Evolutionary conservation across 2,329 filamentous ascomycete genomes (phyloP).

Genomic region (Colletotrichum sp.): DNA sequence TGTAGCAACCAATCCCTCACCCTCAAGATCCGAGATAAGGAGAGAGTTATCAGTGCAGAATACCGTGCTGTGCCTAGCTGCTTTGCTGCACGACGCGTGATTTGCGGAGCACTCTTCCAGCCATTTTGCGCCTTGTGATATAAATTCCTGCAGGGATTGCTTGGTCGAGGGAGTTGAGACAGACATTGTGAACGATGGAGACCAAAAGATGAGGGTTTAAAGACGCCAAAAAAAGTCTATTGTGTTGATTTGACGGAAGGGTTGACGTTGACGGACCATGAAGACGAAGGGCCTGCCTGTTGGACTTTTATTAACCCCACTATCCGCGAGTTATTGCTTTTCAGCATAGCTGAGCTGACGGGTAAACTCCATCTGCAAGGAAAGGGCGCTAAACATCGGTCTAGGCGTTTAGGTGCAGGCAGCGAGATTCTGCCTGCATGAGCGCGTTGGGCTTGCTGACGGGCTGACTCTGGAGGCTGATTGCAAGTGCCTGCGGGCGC

Average conservation of each 20-base stretch:
- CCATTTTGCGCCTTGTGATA: neutral
- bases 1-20: neutral
- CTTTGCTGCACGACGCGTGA: neutral
- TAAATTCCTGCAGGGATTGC: fast-evolving
- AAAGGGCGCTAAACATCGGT: neutral
- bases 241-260: neutral
- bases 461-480: neutral
- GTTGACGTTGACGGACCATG: neutral
- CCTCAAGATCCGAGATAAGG: neutral
- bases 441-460: neutral
- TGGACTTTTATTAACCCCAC: fast-evolving
- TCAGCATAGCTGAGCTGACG: neutral
- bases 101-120: neutral
- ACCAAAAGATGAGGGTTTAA: fast-evolving
- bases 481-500: neutral
- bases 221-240: fast-evolving
- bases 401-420: neutral
- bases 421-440: neutral
- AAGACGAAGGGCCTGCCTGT: neutral
- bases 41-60: neutral
- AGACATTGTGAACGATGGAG: neutral
- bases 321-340: neutral
- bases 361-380: neutral
- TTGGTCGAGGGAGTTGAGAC: neutral
- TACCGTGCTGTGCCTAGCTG: neutral